Evolutionary conservation across 2,329 filamentous ascomycete genomes (phyloP).

Genomic region (Neonectria ditissima): DNA sequence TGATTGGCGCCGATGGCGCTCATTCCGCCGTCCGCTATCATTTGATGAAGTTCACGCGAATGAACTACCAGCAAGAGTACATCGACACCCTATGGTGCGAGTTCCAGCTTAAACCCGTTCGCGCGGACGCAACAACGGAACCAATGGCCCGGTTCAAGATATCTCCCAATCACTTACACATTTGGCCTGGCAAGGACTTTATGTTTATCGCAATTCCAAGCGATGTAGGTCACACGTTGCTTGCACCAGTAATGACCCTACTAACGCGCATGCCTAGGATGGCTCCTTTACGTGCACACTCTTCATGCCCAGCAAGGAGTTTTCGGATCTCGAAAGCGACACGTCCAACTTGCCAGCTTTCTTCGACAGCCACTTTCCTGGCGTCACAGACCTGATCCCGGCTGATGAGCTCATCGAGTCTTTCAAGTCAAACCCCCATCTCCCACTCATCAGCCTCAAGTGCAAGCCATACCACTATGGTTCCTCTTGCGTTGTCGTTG

Average conservation of each 20-base stretch:
- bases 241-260: slow-evolving; percentile 24
- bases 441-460: slow-evolving; percentile 94
- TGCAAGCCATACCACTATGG: slow-evolving; percentile 88
- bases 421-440: slow-evolving; percentile 85
- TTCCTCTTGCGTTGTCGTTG: slow-evolving; percentile 83
- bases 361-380: slow-evolving; percentile 88
- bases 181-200: slow-evolving; percentile 93
- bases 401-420: slow-evolving; percentile 76
- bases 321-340: slow-evolving; percentile 73
- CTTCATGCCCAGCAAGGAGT: slow-evolving; percentile 82
- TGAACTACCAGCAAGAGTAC: slow-evolving; percentile 94
- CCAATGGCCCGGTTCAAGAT: slow-evolving; percentile 73
- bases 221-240: slow-evolving; percentile 56
- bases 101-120: slow-evolving; percentile 78
- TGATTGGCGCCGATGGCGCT: slow-evolving; percentile 95
- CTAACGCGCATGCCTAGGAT: slow-evolving; percentile 64
- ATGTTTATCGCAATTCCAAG: slow-evolving; percentile 99
- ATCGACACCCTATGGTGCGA: slow-evolving; percentile 99
- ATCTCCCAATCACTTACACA: slow-evolving; percentile 93
- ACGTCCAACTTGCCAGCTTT: slow-evolving; percentile 73
- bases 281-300: slow-evolving; percentile 95
- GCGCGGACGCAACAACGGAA: slow-evolving; percentile 44
- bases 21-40: slow-evolving; percentile 93
- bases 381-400: slow-evolving; percentile 79
- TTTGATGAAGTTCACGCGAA: slow-evolving; percentile 92